Conservation (phyloP, 495 filamentous ascomycete genomes). For the Annulohypoxylon moriforme region DNA sequence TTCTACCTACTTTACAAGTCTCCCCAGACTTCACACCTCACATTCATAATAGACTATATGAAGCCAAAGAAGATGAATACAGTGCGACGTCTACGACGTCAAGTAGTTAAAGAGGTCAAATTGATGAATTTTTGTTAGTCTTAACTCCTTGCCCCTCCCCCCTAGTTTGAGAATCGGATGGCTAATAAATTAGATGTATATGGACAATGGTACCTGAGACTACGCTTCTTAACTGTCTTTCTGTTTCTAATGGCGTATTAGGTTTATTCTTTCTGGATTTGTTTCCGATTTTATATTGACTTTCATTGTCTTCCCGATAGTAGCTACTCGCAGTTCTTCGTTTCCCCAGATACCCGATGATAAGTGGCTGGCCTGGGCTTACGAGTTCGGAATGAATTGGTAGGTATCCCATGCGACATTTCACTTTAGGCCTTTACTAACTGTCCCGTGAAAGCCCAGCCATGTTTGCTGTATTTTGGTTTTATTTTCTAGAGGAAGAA, state of each 20-base stretch:
- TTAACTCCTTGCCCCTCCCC: neutral
- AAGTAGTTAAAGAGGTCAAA: neutral
- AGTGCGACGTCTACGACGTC: neutral
- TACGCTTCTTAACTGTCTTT: neutral
- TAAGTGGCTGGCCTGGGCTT: neutral
- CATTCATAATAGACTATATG: neutral
- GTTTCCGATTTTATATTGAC: neutral
- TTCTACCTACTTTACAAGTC: neutral
- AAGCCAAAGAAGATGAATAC: neutral
- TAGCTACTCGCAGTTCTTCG: neutral
- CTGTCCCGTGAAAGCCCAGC: neutral
- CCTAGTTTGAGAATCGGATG: neutral
- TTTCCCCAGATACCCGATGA: neutral
- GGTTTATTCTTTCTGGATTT: slow-evolving; percentile 3
- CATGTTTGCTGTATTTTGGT: neutral
- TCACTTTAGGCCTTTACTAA: neutral
- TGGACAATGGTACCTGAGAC: slow-evolving; percentile 1
- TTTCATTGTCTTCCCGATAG: neutral
- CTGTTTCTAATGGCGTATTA: neutral
- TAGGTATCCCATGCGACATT: neutral
- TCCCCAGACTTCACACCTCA: neutral
- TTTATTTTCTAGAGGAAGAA: neutral
- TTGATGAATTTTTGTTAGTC: slow-evolving; percentile 9
- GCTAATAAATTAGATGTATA: slow-evolving; percentile 8
- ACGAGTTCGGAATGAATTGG: neutral